Conservation (phyloP, 495 filamentous ascomycete species). For the Tuber umbilicatum region DNA sequence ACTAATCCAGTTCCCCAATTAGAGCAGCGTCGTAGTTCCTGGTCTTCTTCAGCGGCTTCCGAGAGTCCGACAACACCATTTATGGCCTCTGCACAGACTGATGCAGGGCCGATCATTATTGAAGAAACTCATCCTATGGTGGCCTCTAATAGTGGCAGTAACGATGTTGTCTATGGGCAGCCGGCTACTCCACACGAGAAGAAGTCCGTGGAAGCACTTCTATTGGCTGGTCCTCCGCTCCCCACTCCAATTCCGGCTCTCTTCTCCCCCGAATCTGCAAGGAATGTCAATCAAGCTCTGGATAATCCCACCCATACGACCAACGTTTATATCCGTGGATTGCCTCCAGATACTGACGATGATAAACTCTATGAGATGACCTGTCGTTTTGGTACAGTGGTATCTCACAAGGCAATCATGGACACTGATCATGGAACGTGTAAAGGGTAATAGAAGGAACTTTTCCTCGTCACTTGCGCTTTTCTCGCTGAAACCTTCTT, state of each 20-base stretch:
- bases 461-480: constrained; percentile 1
- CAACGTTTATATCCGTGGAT: constrained; percentile 95
- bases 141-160: constrained; percentile 8
- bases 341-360: constrained; percentile 90
- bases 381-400: constrained; percentile 77
- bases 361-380: constrained; percentile 78
- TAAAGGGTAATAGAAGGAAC: constrained; percentile 65
- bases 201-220: constrained; percentile 61
- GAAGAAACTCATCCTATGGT: constrained; percentile 26
- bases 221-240: constrained; percentile 69
- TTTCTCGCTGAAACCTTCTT: constrained; percentile 31
- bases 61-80: constrained; percentile 35
- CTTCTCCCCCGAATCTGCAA: constrained; percentile 65
- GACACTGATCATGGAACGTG: constrained; percentile 82
- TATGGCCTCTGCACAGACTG: constrained; percentile 18
- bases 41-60: constrained; percentile 37
- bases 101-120: constrained; percentile 33
- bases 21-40: constrained; percentile 38
- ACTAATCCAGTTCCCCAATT: constrained; percentile 26
- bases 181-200: constrained; percentile 13
- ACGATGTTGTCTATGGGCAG: constrained; percentile 18
- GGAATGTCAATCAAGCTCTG: constrained; percentile 80
- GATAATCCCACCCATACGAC: constrained; percentile 81
- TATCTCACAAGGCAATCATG: constrained; percentile 95
- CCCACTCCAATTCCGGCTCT: constrained; percentile 83